Evolutionary conservation across 805 yeast species (phyloP).

Genomic region (Huiozyma naganishii): DNA sequence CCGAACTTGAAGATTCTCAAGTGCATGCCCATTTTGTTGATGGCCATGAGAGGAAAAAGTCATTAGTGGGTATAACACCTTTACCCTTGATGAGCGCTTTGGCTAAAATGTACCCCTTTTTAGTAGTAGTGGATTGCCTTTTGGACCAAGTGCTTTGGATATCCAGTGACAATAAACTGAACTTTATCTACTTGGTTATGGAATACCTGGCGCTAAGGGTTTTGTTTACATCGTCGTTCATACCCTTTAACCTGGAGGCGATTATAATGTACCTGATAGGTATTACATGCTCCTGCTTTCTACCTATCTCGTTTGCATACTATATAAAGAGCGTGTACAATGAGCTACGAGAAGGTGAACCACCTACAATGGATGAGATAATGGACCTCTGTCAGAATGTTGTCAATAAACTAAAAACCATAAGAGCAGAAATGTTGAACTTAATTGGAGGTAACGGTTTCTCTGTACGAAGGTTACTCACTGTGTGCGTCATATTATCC

Average conservation of each 20-base stretch:
- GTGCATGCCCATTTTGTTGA: constrained; percentile 11
- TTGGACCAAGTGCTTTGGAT: constrained; percentile 23
- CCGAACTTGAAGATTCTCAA: not conserved
- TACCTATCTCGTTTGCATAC: constrained; percentile 10
- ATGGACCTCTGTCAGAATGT: constrained; percentile 17
- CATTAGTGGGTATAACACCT: constrained; percentile 16
- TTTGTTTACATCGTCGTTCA: constrained; percentile 1
- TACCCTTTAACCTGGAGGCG: not conserved
- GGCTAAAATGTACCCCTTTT: constrained; percentile 18
- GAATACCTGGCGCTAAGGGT: constrained; percentile 9
- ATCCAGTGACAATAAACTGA: constrained; percentile 17
- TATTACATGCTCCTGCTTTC: constrained; percentile 8
- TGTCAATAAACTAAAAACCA: constrained; percentile 14
- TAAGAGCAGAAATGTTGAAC: constrained; percentile 11
- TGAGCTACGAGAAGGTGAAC: constrained; percentile 14
- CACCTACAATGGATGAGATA: constrained; percentile 27
- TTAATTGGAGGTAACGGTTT: not conserved
- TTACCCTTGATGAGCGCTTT: constrained; percentile 14
- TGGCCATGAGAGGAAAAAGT: constrained; percentile 14
- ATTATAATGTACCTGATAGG: constrained; percentile 14
- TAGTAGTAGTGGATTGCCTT: constrained; percentile 18
- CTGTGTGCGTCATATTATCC: constrained; percentile 6
- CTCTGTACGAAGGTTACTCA: not conserved
- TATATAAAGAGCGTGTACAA: constrained; percentile 13
- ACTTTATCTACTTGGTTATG: constrained; percentile 17